Evolutionary conservation across 345 rosid species (phyloP), one percentile per base, ranked within the genome.

Genomic region (Gossypium herbaceum): DNA sequence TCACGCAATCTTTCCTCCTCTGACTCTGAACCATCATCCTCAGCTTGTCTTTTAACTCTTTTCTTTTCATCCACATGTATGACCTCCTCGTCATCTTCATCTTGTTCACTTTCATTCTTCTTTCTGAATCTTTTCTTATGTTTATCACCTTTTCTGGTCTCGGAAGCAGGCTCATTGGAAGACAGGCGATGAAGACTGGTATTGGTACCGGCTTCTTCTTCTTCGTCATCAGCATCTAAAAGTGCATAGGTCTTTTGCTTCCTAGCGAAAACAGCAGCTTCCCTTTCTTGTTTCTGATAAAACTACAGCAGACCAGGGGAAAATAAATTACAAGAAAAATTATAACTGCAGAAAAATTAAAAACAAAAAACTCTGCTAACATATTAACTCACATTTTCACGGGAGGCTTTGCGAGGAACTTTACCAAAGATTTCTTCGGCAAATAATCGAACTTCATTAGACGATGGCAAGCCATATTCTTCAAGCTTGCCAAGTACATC

Each of bases 1-100:
- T 95, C 99, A 48, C 84, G 99, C 85, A 84, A 25, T 76, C 90
- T 90, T 84, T 95, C 99, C 81, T 93, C 97, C 81, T 95, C 99
- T 2, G 97, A 90, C 98, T 93, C 98, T 59, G 93, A 93, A 77
- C 88, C 85, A 83, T 88, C 90, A 79, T 83, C 91, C 68, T 85
- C 86, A 9, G 78, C 82, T 59, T 90, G 86, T 75, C 88, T 86
- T 81, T 82, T 90, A 72, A 87, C 87, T 58, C 74, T 76, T 81
- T 94, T 87, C 20, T 70, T 81, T 44, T 91, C 88, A 77, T 81
- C 79, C 39, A 44, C 81, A 61, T 39, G 87, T 29, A 71, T 82
- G 69, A 82, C 62, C 73, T 79, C 88, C 92, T 93, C 97, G 22
- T 84, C 86, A 59, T 88, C 94, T 70, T 85, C 90, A 44, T 94